A percentile compares a stretch with the other conserved stretches of the same genome.
These are phyloP conservation scores for Chalciporus piperatus DNA, from an alignment of 768 basidiomycete genomes.

Conservation along the genomic window DNA sequence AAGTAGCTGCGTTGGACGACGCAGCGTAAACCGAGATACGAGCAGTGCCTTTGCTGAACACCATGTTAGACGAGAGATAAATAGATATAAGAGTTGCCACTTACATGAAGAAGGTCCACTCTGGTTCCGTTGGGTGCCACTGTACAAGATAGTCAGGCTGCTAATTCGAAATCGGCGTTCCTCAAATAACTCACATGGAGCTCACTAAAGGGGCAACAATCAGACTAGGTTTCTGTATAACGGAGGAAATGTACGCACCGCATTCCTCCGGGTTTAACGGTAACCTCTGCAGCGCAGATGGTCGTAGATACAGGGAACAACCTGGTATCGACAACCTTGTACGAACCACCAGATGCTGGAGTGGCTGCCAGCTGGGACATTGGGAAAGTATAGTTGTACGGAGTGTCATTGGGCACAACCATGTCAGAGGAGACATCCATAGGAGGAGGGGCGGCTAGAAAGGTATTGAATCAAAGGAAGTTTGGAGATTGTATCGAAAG, in stretches of 20 bases:
- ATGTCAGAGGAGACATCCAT: slow-evolving; percentile 40
- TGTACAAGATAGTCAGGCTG: slow-evolving; percentile 9
- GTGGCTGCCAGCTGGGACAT: slow-evolving; percentile 46
- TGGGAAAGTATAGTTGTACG: slow-evolving; percentile 52
- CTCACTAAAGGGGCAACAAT: slow-evolving; percentile 29
- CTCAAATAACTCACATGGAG: slow-evolving; percentile 38
- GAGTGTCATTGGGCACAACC: slow-evolving; percentile 48
- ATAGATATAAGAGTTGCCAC: not conserved
- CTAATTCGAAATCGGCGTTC: not conserved
- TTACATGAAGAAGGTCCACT: slow-evolving; percentile 45
- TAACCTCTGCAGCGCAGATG: slow-evolving; percentile 56
- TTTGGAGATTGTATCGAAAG: not conserved
- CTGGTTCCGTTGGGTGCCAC: slow-evolving; percentile 54
- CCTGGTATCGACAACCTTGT: slow-evolving; percentile 57
- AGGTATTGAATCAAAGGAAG: not conserved
- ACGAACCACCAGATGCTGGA: slow-evolving; percentile 49
- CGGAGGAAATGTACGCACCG: slow-evolving; percentile 34
- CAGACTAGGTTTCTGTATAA: not conserved
- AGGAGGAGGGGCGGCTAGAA: slow-evolving; percentile 40
- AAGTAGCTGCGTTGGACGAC: slow-evolving; percentile 38
- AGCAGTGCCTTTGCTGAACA: slow-evolving; percentile 35
- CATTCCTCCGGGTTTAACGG: slow-evolving; percentile 59
- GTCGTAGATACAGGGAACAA: slow-evolving; percentile 53
- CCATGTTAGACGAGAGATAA: not conserved
- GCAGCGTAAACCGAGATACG: slow-evolving; percentile 45